Evolutionary conservation across 2,329 filamentous ascomycete genomes (phyloP).

Genomic region (Stagonosporopsis chrysanthemi): DNA sequence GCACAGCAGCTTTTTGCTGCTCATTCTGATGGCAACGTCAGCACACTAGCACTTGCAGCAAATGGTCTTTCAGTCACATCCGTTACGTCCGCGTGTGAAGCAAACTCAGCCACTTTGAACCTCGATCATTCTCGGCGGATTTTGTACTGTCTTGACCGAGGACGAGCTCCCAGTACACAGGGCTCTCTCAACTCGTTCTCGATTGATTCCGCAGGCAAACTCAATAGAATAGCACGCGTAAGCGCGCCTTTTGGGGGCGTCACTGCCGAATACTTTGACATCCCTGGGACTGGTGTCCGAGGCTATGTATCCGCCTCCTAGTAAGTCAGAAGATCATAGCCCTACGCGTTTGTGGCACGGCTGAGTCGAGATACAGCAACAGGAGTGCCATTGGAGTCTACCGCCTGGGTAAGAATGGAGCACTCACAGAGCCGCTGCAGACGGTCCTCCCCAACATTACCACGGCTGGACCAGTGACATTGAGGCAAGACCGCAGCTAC

Average conservation of each 20-base stretch:
- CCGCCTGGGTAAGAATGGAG: constrained; percentile 10
- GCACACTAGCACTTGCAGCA: constrained; percentile 9
- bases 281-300: constrained; percentile 4
- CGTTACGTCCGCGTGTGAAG: constrained; percentile 8
- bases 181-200: constrained; percentile 21
- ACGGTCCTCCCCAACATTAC: constrained; percentile 16
- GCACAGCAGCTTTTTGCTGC: constrained; percentile 19
- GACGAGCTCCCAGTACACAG: constrained; percentile 3
- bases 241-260: constrained; percentile 19
- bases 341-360: background rate
- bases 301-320: constrained; percentile 18
- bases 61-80: constrained; percentile 9
- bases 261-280: constrained; percentile 11
- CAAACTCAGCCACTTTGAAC: constrained; percentile 13
- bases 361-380: constrained; percentile 13
- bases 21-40: constrained; percentile 19
- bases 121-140: constrained; percentile 17
- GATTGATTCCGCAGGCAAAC: constrained; percentile 8
- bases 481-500: constrained; percentile 46
- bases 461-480: constrained; percentile 10
- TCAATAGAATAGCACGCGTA: constrained; percentile 13
- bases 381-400: constrained; percentile 15
- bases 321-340: background rate
- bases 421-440: constrained; percentile 11
- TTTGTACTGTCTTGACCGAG: constrained; percentile 21